Percentiles rank a stretch among this genome's conserved stretches.
These are phyloP conservation scores for Microcyclosporella mali DNA, from an alignment of 2,329 filamentous ascomycete species.

Conservation along the genomic window DNA sequence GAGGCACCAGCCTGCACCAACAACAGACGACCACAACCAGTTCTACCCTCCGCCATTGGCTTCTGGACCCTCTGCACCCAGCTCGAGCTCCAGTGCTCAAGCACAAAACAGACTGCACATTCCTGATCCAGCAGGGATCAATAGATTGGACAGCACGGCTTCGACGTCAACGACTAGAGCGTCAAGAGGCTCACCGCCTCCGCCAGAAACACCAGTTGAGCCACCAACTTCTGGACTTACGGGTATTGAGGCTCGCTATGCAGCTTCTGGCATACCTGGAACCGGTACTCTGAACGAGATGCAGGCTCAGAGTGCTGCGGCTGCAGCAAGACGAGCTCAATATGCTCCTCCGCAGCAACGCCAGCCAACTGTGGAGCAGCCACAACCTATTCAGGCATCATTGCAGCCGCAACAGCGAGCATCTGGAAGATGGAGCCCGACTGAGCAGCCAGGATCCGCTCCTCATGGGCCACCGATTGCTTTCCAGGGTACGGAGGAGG, in stretches of 20 bases:
- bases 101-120: constrained; percentile 41
- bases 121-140: constrained; percentile 50
- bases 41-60: constrained; percentile 53
- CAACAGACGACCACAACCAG: constrained; percentile 35
- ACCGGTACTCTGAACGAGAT: constrained; percentile 74
- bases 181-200: constrained; percentile 85
- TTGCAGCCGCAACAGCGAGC: constrained; percentile 32
- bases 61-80: constrained; percentile 18
- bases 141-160: constrained; percentile 69
- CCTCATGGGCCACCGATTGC: constrained; percentile 86
- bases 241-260: constrained; percentile 86
- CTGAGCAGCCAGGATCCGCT: constrained; percentile 77
- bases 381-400: constrained; percentile 21
- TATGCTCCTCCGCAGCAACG: constrained; percentile 49
- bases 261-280: constrained; percentile 82
- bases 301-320: constrained; percentile 68
- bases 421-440: constrained; percentile 84
- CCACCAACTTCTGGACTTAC: constrained; percentile 39
- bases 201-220: constrained; percentile 82
- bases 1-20: constrained; percentile 9
- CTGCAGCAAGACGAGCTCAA: constrained; percentile 72
- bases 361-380: constrained; percentile 35
- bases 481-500: constrained; percentile 77
- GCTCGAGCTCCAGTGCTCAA: constrained; percentile 9
- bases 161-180: constrained; percentile 91